Base-by-base conservation (phyloP, 2,329 filamentous ascomycete genomes). In the Fusarium nodosum region DNA sequence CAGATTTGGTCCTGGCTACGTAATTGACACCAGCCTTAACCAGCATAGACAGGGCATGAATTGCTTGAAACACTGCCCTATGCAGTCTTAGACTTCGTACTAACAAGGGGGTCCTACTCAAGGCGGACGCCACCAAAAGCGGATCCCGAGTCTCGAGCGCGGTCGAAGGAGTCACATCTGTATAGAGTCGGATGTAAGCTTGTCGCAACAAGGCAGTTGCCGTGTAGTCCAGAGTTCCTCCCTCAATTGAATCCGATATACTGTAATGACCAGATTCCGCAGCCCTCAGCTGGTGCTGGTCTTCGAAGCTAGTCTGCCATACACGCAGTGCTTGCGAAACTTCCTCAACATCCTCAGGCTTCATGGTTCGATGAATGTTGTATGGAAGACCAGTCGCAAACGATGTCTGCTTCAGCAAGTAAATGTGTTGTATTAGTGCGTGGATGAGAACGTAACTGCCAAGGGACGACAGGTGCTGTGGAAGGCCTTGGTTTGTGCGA, bases 361-460 rank as follows among this genome's bases (percentile, higher is more conserved):
- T 84, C 64, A 88, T 74, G 0, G 82, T 84, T 30, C 85, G 79
- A 36, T 86, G 83, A 3, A 81, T 78, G 22, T 85, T 85, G 56
- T 85, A 87, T 1, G 82, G 81, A 4, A 83, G 81, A 1, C 82
- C 79, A 3, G 81, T 77, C 3, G 82, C 82, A 50, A 88, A 84
- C 0, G 85, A 87, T 0, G 87, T 88, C 72, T 91, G 87, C 71
- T 91, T 90, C 24, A 91, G 77, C 38, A 92, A 82, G 75, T 90
- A 93, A 18, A 93, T 89, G 65, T 92, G 90, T 72, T 93, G 91
- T 13, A 93, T 85, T 26, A 93, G 77, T 5, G 90, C 90, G 72
- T 93, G 90, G 5, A 93, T 90, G 34, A 93, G 81, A 10, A 92
- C 86, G 68, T 93, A 92, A 71, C 91, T 91, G 1, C 90, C 91